Evolutionary conservation across 805 yeast species (phyloP).

Genomic region (Lipomyces starkeyi): DNA sequence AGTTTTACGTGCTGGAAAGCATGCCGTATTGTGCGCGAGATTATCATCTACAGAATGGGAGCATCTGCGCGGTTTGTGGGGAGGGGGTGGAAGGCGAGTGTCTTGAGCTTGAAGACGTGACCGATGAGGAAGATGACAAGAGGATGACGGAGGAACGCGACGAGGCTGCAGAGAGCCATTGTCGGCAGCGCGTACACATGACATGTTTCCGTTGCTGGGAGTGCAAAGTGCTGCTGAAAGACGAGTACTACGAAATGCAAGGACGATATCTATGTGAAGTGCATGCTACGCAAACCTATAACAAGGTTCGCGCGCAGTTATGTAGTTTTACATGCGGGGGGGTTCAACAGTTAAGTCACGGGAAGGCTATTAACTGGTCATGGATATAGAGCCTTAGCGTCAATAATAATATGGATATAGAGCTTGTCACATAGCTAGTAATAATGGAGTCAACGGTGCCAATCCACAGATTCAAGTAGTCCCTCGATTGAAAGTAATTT

Average conservation of each 20-base stretch:
- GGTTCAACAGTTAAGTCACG: no score
- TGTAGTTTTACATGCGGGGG: not conserved
- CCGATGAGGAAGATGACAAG: not conserved
- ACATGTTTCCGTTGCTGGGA: conserved; percentile 71
- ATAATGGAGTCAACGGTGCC: no score
- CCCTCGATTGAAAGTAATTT: no score
- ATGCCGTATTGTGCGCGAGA: conserved; percentile 82
- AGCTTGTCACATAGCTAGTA: no score
- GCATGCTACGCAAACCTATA: conserved; percentile 44
- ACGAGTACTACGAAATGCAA: conserved; percentile 46
- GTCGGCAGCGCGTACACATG: conserved; percentile 71
- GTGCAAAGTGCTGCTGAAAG: conserved; percentile 52
- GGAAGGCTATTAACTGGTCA: no score
- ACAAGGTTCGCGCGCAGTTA: conserved; percentile 18
- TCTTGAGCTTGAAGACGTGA: conserved; percentile 65
- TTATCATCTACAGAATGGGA: conserved; percentile 74
- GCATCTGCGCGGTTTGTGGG: conserved; percentile 73
- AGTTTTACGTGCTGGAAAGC: conserved; percentile 73
- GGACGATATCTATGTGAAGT: conserved; percentile 47
- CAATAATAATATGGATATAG: no score
- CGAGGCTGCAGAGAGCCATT: not conserved
- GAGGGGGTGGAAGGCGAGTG: conserved; percentile 89
- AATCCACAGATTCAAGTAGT: no score
- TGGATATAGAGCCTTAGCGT: no score
- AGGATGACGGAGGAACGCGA: not conserved